Evolutionary conservation across 2,329 filamentous ascomycete species (phyloP), one percentile per base, ranked within the genome.

Genomic region (Exophiala sp.): DNA sequence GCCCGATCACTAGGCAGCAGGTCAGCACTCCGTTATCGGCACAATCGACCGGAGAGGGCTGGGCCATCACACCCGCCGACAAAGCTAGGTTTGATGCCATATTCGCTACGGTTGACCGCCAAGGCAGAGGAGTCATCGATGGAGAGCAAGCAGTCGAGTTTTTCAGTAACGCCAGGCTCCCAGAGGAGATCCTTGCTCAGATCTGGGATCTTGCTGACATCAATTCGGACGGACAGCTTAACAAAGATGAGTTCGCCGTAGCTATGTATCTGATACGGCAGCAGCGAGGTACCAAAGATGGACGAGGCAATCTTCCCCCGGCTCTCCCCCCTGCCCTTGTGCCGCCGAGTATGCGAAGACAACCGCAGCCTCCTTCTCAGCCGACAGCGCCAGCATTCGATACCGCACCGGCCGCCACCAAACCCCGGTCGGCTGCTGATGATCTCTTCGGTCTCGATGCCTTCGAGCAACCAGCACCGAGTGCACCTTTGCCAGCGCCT

Each of bases 171-270:
- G 95, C 91, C 1, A 85, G 87, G 50, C 76, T 98, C 11, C 81
- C 88, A 1, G 91, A 97, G 65, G 91, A 96, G 62, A 81, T 81
- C 8, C 74, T 98, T 46, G 93, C 93, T 23, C 87, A 94, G 62
- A 95, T 98, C 57, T 98, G 93, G 93, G 93, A 98, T 66, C 79
- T 98, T 23, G 85, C 93, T 11, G 93, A 98, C 68, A 88, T 96
- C 68, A 88, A 88, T 63, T 93, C 88, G 6, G 86, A 90, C 60
- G 93, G 93, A 9, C 83, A 85, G 50, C 73, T 98, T 49, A 89
- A 79, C 40, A 82, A 81, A 60, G 93, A 98, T 59, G 90, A 95
- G 62, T 98, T 98, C 65, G 89, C 93, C 0, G 89, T 98, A 40
- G 91, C 93, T 46, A 96, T 98, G 90, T 94, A 94, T 65, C 76